phyloP scores from a whole-genome alignment of 306 rosid species.

The Medicago truncatula region DNA sequence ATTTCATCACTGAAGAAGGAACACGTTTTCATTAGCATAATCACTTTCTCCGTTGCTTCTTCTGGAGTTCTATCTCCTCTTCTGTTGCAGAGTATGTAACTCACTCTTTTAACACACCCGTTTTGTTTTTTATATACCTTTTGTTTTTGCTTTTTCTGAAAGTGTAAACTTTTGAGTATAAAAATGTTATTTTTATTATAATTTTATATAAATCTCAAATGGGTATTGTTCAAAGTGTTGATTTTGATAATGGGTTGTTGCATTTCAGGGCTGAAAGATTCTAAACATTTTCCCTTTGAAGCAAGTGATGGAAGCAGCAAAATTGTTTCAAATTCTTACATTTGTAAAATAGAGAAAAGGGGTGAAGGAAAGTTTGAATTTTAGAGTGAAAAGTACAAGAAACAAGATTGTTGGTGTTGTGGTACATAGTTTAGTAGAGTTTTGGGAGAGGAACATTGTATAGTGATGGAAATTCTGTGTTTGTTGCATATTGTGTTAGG shows the following conservation, averaged over 20 bases:
- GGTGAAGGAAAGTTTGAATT: constrained; percentile 33
- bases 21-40: constrained; percentile 30
- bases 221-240: constrained; percentile 44
- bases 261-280: constrained; percentile 41
- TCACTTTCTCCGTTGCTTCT: constrained; percentile 49
- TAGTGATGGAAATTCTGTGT: constrained; percentile 56
- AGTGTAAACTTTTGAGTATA: constrained; percentile 37
- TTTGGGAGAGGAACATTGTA: constrained; percentile 37
- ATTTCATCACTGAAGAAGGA: constrained; percentile 40
- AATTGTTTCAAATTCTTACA: constrained; percentile 30
- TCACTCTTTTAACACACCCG: constrained; percentile 46
- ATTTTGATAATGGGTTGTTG: constrained; percentile 41
- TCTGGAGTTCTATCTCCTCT: constrained; percentile 22
- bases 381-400: constrained; percentile 23
- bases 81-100: constrained; percentile 43
- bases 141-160: constrained; percentile 37
- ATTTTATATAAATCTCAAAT: constrained; percentile 41
- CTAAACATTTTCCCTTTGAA: constrained; percentile 31
- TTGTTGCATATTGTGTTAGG: constrained; percentile 55
- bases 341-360: constrained; percentile 42
- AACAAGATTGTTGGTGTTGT: constrained; percentile 36
- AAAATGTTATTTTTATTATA: not conserved
- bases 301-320: constrained; percentile 22
- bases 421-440: constrained; percentile 22
- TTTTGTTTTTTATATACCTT: constrained; percentile 50